Evolutionary conservation across 2,329 filamentous ascomycete genomes (phyloP), one percentile per base, ranked within the genome.

Genomic region (Trichoderma citrinoviride): DNA sequence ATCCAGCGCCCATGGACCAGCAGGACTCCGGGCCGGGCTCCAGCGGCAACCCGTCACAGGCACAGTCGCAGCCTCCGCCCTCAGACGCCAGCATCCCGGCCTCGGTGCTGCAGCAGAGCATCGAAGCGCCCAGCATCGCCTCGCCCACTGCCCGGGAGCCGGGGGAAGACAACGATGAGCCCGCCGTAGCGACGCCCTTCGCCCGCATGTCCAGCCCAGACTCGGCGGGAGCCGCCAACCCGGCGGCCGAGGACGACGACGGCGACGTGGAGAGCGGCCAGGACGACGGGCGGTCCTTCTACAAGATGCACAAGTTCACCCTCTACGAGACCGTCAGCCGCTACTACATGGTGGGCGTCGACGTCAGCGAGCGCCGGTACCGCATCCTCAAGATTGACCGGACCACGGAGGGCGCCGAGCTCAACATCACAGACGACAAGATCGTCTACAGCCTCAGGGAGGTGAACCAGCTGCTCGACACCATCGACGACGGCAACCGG

Each of bases 261-360:
- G 71, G 72, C 15, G 74, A 75, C 23, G 29, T 27, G 7, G 60
- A 64, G 21, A 49, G 53, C n/a, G 41, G 37, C 46, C 58, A 54
- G 25, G 29, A 27, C 25, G 47, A 49, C 15, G 53, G 54, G 8
- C 77, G 79, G 23, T 70, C 80, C 19, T 76, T 82, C 50, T 83
- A 84, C 76, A 85, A 85, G 75, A 97, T 99, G 92, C 93, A 97
- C 81, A 96, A 95, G 73, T 98, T 97, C 77, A 95, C 91, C n/a
- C 80, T 99, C 23, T 98, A 99, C 77, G 95, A 99, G 80, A 99
- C 95, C 3, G 91, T 92, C 14, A 92, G 89, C 63, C 87, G 92
- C 60, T 99, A 95, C 77, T 99, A 97, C 76, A 90, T 99, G 68
- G 92, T 98, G 19, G 95, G 95, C 15, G 90, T 91, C 58, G 95